phyloP scores from a whole-genome alignment of 129 eudicot genomes.

The Daucus carota region DH1_v3.0 NC_030383.2:14000001-14000500 shows the following conservation, averaged over 20 bases:
- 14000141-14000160: conserved; percentile 27
- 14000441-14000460: conserved; percentile 16
- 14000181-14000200: conserved; percentile 3
- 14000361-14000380: conserved; percentile 7
- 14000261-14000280: conserved; percentile 32
- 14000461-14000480: conserved; percentile 25
- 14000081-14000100: neutral
- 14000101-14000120: neutral
- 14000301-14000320: conserved; percentile 17
- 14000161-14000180: conserved; percentile 10
- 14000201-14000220: conserved; percentile 1
- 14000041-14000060: conserved; percentile 32
- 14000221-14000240: conserved; percentile 1
- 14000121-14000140: conserved; percentile 18
- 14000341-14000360: conserved; percentile 14
- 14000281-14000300: conserved; percentile 59
- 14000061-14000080: conserved; percentile 6
- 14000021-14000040: conserved; percentile 15
- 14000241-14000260: conserved; percentile 17
- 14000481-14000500: conserved; percentile 30
- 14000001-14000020: conserved; percentile 21
- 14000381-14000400: conserved; percentile 8
- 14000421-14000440: conserved; percentile 8
- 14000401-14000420: conserved; percentile 12
- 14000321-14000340: conserved; percentile 10